Base-by-base conservation (phyloP, 352 stramenopile genomes). In the Pythium pyrilobum region DNA sequence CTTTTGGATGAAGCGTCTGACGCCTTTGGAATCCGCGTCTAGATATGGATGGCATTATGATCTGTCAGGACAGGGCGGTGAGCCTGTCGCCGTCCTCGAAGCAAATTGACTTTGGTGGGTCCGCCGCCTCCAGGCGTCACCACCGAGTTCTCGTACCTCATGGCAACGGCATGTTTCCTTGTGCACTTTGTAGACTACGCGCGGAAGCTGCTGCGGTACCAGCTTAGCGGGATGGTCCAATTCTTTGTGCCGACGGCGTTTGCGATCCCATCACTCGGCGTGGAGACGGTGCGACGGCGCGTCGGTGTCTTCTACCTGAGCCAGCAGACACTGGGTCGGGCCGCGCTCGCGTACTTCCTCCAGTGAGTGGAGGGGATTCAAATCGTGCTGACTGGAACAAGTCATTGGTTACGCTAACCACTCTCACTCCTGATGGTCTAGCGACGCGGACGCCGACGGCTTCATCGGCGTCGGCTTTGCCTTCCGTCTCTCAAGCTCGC, bases 381-480 rank as follows among this genome's bases (percentile, higher is more conserved):
- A n/a, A n/a, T n/a, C n/a, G n/a, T n/a, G n/a, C n/a, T n/a, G n/a
- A n/a, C n/a, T n/a, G n/a, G n/a, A n/a, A n/a, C n/a, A n/a, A n/a
- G n/a, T n/a, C n/a, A n/a, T n/a, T n/a, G n/a, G n/a, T n/a, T n/a
- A n/a, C n/a, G n/a, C n/a, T n/a, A n/a, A n/a, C n/a, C n/a, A n/a
- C n/a, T n/a, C n/a, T n/a, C n/a, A n/a, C n/a, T n/a, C n/a, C n/a
- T n/a, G n/a, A n/a, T n/a, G n/a, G 18, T 40, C n/a, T 38, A 75
- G 70, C 16, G 71, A 72, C 23, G 59, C 70, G 2, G 48, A 64
- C 4, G 71, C 73, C 5, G 66, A 63, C 33, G 75, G 77, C 0
- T 89, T 89, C 52, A 68, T 89, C 39, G 75, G 77, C 11, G 51
- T 81, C 20, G 69, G 77, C 1, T 77, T 79, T 40, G 62, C 66